Conservation (phyloP, 176 grass and related monocot genomes). For the Chloris gayana region DNA sequence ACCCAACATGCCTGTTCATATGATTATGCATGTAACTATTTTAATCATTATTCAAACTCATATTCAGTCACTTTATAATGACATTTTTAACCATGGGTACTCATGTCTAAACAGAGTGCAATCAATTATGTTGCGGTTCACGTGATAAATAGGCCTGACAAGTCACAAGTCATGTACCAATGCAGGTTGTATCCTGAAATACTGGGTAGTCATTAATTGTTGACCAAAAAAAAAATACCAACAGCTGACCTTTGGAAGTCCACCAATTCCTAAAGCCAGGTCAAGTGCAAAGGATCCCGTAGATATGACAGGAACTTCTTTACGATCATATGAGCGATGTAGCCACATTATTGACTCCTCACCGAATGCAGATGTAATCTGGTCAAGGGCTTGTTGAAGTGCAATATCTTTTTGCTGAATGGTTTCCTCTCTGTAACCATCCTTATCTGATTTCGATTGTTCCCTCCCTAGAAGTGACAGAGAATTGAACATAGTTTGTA, state of each 20-base stretch:
- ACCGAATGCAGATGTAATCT: conserved; percentile 57
- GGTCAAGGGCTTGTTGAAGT: conserved; percentile 59
- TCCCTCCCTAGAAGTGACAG: conserved; percentile 26
- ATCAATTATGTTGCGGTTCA: background rate
- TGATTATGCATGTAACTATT: background rate
- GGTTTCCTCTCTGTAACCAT: conserved; percentile 9
- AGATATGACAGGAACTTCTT: conserved; percentile 57
- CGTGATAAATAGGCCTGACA: background rate
- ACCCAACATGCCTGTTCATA: background rate
- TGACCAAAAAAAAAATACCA: background rate
- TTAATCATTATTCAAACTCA: background rate
- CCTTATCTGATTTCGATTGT: conserved; percentile 35
- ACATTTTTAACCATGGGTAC: no score
- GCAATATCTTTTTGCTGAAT: conserved; percentile 46
- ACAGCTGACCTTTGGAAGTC: conserved; percentile 57
- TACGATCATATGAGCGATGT: conserved; percentile 32
- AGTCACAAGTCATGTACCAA: conserved; percentile 6
- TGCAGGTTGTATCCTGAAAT: background rate
- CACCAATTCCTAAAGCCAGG: conserved; percentile 66
- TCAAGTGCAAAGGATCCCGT: conserved; percentile 64
- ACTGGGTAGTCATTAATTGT: background rate
- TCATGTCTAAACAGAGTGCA: no score
- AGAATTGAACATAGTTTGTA: background rate
- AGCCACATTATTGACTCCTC: conserved; percentile 69
- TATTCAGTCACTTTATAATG: background rate